Percentiles rank a stretch among this genome's conserved stretches.
Conservation (phyloP, 805 yeast genomes). For the Ogataea corticis region DNA sequence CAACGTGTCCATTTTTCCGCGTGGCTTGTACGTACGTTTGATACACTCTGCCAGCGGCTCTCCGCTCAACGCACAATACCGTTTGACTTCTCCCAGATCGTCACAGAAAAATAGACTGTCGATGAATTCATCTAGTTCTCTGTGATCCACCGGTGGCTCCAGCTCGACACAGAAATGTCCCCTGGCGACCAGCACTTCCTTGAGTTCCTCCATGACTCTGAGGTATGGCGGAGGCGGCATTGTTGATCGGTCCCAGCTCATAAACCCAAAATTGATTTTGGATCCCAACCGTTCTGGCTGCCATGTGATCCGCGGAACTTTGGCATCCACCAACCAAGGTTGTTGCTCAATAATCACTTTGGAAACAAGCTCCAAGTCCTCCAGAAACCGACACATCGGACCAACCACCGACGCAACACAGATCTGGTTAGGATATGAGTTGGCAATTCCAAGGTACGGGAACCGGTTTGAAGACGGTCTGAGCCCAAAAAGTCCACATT, state of each 20-base stretch:
- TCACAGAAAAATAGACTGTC: conserved; percentile 27
- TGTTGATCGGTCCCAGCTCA: conserved; percentile 44
- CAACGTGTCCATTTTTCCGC: conserved; percentile 16
- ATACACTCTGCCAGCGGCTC: conserved; percentile 30
- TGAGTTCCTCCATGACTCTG: conserved; percentile 41
- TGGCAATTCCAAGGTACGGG: conserved; percentile 32
- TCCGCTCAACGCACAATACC: conserved; percentile 28
- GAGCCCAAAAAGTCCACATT: conserved; percentile 37
- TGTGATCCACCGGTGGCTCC: conserved; percentile 35
- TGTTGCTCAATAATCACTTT: conserved; percentile 39
- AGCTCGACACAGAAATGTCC: conserved; percentile 47
- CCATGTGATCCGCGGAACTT: conserved; percentile 54
- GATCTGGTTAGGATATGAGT: conserved; percentile 36
- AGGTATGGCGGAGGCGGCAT: conserved; percentile 58
- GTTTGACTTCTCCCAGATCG: conserved; percentile 27
- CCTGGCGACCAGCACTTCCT: conserved; percentile 26
- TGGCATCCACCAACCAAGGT: conserved; percentile 53
- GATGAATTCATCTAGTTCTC: conserved; percentile 28
- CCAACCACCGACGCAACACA: conserved; percentile 37
- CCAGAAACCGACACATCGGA: conserved; percentile 33
- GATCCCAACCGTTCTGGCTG: conserved; percentile 20
- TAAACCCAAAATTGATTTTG: conserved; percentile 47
- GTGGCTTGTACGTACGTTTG: conserved; percentile 19
- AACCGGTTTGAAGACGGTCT: conserved; percentile 38
- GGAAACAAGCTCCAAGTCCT: conserved; percentile 39